Evolutionary conservation across 2,329 filamentous ascomycete genomes (phyloP), one percentile per base, ranked within the genome.

Genomic region (Colletotrichum phormii): DNA sequence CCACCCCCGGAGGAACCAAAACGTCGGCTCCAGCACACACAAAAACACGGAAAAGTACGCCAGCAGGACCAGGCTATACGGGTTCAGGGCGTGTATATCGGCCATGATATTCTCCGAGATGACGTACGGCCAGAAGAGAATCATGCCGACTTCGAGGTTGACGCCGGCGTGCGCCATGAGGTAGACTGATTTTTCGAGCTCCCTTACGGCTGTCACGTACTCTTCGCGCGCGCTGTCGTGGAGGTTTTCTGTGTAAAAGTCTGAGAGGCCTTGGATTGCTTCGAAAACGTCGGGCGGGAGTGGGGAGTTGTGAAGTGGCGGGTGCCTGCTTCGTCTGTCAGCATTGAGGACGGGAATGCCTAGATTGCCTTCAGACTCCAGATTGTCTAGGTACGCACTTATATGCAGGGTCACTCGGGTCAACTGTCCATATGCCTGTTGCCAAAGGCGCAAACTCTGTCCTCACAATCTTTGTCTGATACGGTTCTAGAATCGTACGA

Each of bases 1-100:
- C 79, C 78, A 80, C 2, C 79, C 77, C 64, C 71, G 75, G 2
- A 75, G 7, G 55, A 68, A 79, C 79, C 79, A 81, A 63, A 76
- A 80, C 15, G 54, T 66, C 37, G 66, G 77, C 51, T 80, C 79
- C 4, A 79, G 29, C 5, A 72, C 62, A 26, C 77, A 74, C n/a
- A 80, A 62, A 15, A 77, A 72, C 0, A 81, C 71, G 15, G 75
- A 66, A 33, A 77, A 78, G 46, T 81, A 69, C 5, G 77, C 75
- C n/a, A 81, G 61, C 3, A 80, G 66, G 7, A 81, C 64, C 31
- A 80, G 72, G 2, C 77, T 77, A 18, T 78, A 76, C 1, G 78
- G 77, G 2, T 67, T 76, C 7, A 72, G 67, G 3, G 76, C 71
- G 9, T 70, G 67, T 9, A 81, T 71, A 65, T 81, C 79, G n/a